Base-by-base conservation (phyloP, 768 basidiomycete genomes). In the Kockovaella imperatae region DNA sequence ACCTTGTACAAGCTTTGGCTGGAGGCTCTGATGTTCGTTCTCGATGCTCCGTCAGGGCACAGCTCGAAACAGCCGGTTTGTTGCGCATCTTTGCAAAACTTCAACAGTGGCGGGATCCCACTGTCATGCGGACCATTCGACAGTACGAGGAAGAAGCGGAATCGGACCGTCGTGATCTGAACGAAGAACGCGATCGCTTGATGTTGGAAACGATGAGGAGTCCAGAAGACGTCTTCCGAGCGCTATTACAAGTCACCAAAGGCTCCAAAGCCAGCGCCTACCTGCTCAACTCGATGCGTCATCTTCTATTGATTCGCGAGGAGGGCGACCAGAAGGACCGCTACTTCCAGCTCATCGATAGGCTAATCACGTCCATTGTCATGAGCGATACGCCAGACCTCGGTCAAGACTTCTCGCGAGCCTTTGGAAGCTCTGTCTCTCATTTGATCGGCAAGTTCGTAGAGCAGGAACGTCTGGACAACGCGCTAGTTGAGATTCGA, bases 271-370 rank as follows among this genome's bases (percentile, higher is more conserved):
- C 90, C 5, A 76, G 78, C 57, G 82, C 86, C 54, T 83, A 91
- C 67, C 85, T 99, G 68, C 74, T 91, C 34, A 87, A 87, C n/a
- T 84, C 89, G 71, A 80, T 97, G 79, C 88, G 89, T 64, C 90
- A 96, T 71, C 70, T 99, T 48, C 76, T 96, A 17, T 79, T 97
- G 56, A 86, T 97, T 56, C 80, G 84, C 45, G 86, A 87, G 59
- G 87, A 96, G 57, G 87, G 84, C 4, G 83, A 83, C 29, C 77
- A 82, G 23, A 79, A 87, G 72, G 81, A 82, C 35, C 85, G 88
- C 55, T 86, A 91, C 68, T 96, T 86, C 70, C 87, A 87, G 68
- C 78, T 99, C 30, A 77, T 99, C 55, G 88, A 96, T 67, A 82
- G 84, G 5, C 76, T 96, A 36, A 80, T 97, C 36, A 82, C 87